Evolutionary conservation across 164 flowering plant species (phyloP).

Genomic region (Protea cynaroides): DNA sequence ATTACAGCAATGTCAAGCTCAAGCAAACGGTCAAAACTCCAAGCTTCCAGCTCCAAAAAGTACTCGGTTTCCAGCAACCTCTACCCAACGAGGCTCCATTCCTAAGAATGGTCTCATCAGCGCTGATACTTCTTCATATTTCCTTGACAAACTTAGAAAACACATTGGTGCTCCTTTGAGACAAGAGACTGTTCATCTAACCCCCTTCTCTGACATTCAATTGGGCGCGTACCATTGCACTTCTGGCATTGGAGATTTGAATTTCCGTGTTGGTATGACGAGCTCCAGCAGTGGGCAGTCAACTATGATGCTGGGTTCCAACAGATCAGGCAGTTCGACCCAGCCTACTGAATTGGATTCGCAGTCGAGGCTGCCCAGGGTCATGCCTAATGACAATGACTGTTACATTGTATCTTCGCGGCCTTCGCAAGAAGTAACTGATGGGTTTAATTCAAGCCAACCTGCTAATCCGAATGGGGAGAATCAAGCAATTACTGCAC

Average conservation of each 20-base stretch:
- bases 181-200: slow-evolving; percentile 7
- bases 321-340: slow-evolving; percentile 6
- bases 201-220: slow-evolving; percentile 7
- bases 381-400: slow-evolving; percentile 13
- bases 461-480: background rate
- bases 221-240: slow-evolving; percentile 7
- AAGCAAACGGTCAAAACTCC: background rate
- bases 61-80: slow-evolving; percentile 7
- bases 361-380: slow-evolving; percentile 5
- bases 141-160: background rate
- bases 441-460: slow-evolving; percentile 6
- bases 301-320: background rate
- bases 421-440: slow-evolving; percentile 4
- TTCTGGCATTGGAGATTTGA: background rate
- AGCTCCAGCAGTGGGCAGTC: background rate
- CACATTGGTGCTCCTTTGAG: slow-evolving; percentile 4
- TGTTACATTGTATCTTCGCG: slow-evolving; percentile 2
- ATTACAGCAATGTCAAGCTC: slow-evolving; percentile 16
- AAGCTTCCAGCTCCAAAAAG: slow-evolving; percentile 6
- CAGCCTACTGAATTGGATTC: slow-evolving; percentile 12
- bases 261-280: background rate
- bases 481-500: slow-evolving; percentile 8
- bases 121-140: slow-evolving; percentile 1
- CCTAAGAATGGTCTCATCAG: background rate
- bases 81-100: slow-evolving; percentile 6